phyloP scores from a whole-genome alignment of 148 eudicot genomes.

The Agrostemma githago region DNA sequence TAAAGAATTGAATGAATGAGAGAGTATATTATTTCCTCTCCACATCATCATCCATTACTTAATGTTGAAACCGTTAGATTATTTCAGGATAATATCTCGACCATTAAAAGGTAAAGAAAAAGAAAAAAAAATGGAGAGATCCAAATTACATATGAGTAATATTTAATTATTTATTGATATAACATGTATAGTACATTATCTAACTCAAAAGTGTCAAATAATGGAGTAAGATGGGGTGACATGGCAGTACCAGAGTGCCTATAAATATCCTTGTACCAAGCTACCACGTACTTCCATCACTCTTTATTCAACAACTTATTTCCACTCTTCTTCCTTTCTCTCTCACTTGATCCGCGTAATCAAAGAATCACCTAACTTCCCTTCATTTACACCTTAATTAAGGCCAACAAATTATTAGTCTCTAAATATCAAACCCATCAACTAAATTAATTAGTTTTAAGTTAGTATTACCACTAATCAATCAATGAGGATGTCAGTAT shows the following conservation, averaged over 20 bases:
- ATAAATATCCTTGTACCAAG: conserved; percentile 19
- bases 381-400: conserved; percentile 5
- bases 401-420: not conserved
- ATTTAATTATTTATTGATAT: too few species aligned
- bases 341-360: not conserved
- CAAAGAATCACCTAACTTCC: not conserved
- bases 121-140: too few species aligned
- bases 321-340: not conserved
- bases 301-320: conserved; percentile 18
- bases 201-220: not conserved
- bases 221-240: not conserved
- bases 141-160: too few species aligned
- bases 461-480: not conserved
- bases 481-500: conserved; percentile 26
- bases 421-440: not conserved
- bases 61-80: too few species aligned
- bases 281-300: not conserved
- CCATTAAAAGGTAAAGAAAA: too few species aligned
- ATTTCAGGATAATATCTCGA: too few species aligned
- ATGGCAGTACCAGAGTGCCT: conserved; percentile 16
- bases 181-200: too few species aligned
- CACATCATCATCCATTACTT: too few species aligned
- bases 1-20: too few species aligned
- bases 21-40: too few species aligned
- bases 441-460: not conserved